These are phyloP conservation scores for Mucor plumbeus DNA, from an alignment of 371 early-diverging fungal genomes.

Conservation along the genomic window DNA sequence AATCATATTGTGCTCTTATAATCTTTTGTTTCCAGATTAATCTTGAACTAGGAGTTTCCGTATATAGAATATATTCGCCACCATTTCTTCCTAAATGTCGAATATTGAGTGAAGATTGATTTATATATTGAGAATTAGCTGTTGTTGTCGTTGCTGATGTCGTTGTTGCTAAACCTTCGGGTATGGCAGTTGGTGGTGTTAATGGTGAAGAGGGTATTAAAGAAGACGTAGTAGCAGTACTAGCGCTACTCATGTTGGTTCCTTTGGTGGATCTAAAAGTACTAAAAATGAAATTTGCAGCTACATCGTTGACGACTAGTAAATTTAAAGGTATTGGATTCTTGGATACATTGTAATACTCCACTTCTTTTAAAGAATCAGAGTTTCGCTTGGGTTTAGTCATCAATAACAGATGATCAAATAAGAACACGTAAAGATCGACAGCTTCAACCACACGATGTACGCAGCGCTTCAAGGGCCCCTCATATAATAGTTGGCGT, in stretches of 20 bases:
- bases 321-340: constrained; percentile 59
- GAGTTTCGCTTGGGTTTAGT: constrained; percentile 53
- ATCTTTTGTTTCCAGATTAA: constrained; percentile 19
- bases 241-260: no score
- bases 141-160: background rate
- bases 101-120: constrained; percentile 13
- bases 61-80: constrained; percentile 14
- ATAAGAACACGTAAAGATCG: constrained; percentile 77
- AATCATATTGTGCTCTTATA: constrained; percentile 4
- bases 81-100: constrained; percentile 17
- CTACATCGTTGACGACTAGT: constrained; percentile 40
- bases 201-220: background rate
- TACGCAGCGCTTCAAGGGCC: constrained; percentile 71
- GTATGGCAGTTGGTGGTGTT: background rate
- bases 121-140: background rate
- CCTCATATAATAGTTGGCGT: constrained; percentile 79
- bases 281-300: constrained; percentile 23
- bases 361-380: constrained; percentile 41
- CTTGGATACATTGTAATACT: constrained; percentile 53
- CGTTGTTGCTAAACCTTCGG: background rate
- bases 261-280: constrained; percentile 11
- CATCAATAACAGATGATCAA: constrained; percentile 85
- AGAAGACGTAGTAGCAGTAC: background rate
- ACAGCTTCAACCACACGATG: constrained; percentile 67
- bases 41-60: constrained; percentile 13